Conservation (phyloP, 1,284 basidiomycete genomes). For the Golubevia pallescens region DNA sequence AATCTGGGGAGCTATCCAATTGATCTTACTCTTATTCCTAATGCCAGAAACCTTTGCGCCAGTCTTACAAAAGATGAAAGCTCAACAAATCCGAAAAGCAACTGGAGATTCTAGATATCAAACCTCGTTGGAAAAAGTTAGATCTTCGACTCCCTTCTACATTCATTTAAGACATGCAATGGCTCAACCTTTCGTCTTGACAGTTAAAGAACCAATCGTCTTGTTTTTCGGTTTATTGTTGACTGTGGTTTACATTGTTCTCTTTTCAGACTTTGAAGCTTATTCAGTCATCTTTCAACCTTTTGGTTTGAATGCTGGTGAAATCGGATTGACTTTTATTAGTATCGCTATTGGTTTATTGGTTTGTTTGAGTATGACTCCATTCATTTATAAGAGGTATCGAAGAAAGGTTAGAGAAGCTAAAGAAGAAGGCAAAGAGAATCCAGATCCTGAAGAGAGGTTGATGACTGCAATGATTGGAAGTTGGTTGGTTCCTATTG, state of each 20-base stretch:
- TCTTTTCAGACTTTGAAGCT: slow-evolving; percentile 14
- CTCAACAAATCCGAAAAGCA: slow-evolving; percentile 7
- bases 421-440: slow-evolving; percentile 3
- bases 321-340: slow-evolving; percentile 12
- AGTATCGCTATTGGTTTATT: slow-evolving; percentile 8
- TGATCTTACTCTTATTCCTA: slow-evolving; percentile 7
- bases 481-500: slow-evolving; percentile 7
- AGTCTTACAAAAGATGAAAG: slow-evolving; percentile 10
- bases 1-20: slow-evolving; percentile 7
- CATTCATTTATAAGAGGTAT: slow-evolving; percentile 7
- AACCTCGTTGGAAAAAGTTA: slow-evolving; percentile 4
- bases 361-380: slow-evolving; percentile 3
- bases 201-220: slow-evolving; percentile 10
- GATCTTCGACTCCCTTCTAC: slow-evolving; percentile 7
- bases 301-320: slow-evolving; percentile 10
- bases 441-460: slow-evolving; percentile 8
- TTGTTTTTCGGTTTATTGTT: slow-evolving; percentile 12
- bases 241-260: slow-evolving; percentile 13
- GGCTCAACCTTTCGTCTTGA: slow-evolving; percentile 8
- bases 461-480: slow-evolving; percentile 7
- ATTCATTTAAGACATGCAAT: slow-evolving; percentile 4
- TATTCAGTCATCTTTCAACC: slow-evolving; percentile 12
- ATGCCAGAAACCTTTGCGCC: slow-evolving; percentile 12
- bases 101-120: slow-evolving; percentile 11
- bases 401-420: slow-evolving; percentile 1